These are phyloP conservation scores for Didymella arachidicola DNA, from an alignment of 2,329 filamentous ascomycete species.

Conservation along the genomic window DNA sequence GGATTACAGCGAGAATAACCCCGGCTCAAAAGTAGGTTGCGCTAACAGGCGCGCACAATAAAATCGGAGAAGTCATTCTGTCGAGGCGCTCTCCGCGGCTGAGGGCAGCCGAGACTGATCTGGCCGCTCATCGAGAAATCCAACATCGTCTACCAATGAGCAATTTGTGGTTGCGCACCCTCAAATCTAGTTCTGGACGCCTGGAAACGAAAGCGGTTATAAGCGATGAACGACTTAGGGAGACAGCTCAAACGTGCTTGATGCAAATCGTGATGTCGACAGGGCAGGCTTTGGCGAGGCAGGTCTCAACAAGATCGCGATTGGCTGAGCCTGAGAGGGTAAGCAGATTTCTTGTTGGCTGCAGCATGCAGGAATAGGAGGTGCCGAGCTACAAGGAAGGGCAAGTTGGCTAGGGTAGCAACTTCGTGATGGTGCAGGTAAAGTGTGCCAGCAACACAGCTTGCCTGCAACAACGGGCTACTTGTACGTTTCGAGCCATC, in stretches of 20 bases:
- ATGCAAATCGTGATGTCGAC: conserved; percentile 34
- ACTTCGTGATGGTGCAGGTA: conserved; percentile 35
- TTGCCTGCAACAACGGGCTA: conserved; percentile 3
- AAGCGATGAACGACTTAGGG: conserved; percentile 32
- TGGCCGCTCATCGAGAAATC: conserved; percentile 10
- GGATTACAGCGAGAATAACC: conserved; percentile 22
- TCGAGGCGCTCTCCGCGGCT: conserved; percentile 22
- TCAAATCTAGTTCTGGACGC: conserved; percentile 24
- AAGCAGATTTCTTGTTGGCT: conserved; percentile 26
- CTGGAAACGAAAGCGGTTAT: conserved; percentile 34
- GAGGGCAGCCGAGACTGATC: conserved; percentile 10
- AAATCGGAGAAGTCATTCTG: conserved; percentile 10
- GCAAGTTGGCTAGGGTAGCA: conserved; percentile 9
- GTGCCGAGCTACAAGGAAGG: conserved; percentile 27
- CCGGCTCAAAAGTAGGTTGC: conserved; percentile 15
- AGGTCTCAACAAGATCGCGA: conserved; percentile 12
- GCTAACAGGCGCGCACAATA: conserved; percentile 18
- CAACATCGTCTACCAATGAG: conserved; percentile 18
- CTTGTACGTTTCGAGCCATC: conserved; percentile 6
- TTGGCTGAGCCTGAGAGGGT: conserved; percentile 3
- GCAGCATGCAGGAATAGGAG: conserved; percentile 43
- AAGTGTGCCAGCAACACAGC: conserved; percentile 16
- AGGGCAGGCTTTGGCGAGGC: conserved; percentile 44
- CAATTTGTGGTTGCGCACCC: conserved; percentile 7
- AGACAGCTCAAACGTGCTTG: conserved; percentile 43